Base-by-base conservation (phyloP, 352 stramenopile species). In the Pythium grandisporangium region DNA sequence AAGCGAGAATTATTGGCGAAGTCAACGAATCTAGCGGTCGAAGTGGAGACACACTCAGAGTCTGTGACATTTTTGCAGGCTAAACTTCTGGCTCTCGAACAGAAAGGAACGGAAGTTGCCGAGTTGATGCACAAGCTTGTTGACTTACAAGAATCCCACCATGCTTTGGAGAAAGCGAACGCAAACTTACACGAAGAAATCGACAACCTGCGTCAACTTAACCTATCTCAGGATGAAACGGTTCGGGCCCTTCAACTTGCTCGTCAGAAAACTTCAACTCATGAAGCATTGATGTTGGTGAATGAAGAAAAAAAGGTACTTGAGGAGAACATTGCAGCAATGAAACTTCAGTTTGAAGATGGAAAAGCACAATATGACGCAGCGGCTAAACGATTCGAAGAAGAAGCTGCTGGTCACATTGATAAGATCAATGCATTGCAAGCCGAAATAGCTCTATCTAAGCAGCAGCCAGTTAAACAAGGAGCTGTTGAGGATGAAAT, bases 181-280 rank as follows among this genome's bases (percentile, higher is more conserved):
- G 16, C 24, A 1, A 60, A 48, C 13, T 21, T 64, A 14, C 55
- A 62, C 37, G 37, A 46, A 1, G 62, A 83, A 39, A 26, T 75
- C 2, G 21, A 58, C 16, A 55, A 33, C 19, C 34, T 72, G 8
- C 43, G 33, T 25, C 39, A 51, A 37, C 16, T 66, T 19, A 60
- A 77, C 30, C 53, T 82, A 5, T 87, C 74, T 6, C 61, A 87
- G 13, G 74, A 87, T 26, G 74, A 87, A 7, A 87, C 70, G n/a
- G 74, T 87, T 4, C 70, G 78, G 49, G 70, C 64, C 12, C 60
- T 87, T 8, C 74, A 87, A 35, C 65, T 81, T n/a, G 70, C 61
- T 16, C 42, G 74, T 8, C 61, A 83, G 45, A 84, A 80, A 27
- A 58, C 66, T 21, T 68, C 59, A 2, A 80, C 55, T 0, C 60